Evolutionary conservation across 2,329 filamentous ascomycete species (phyloP), one percentile per base, ranked within the genome.

Genomic region (Pseudogymnoascus sp.): DNA sequence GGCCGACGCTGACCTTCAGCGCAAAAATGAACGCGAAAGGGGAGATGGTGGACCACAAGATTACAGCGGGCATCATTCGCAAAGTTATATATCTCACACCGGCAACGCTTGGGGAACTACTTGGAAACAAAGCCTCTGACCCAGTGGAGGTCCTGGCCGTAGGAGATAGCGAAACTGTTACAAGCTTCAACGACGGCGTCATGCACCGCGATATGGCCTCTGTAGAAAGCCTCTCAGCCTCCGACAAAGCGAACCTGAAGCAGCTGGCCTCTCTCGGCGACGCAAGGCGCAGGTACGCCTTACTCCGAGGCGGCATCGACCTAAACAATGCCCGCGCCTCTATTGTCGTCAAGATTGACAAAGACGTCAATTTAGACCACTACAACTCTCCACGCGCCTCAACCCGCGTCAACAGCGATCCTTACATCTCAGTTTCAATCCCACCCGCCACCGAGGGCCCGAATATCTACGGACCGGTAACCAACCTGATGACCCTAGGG

Each of bases 1-100:
- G 75, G 29, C 82, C 80, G 1, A 80, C 81, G 55, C 75, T 88
- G 58, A 87, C 85, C 0, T 87, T 88, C 68, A 87, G 84, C 64
- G 80, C 82, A 4, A 79, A 77, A 59, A 75, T 88, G 21, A 79
- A 83, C 65, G 71, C 75, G 12, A 69, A 74, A 0, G 86, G 85
- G 5, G 72, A 79, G 5, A 67, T 87, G 3, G 71, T 86, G 6
- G 80, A 84, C 7, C 75, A 77, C 67, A 80, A 78, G 48, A 75
- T 88, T 55, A 78, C 80, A 27, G 79, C 84, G 1, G 81, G 80
- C 5, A 76, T 69, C 9, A 69, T 88, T n/a, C 70, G 74, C 15
- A 76, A 82, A 29, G 80, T 87, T n/a, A 71, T 82, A 8, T 84
- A 80, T 65, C 76, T 88, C 62, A 82, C 82, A 13, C 80, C 82